Percentiles rank a stretch among this genome's conserved stretches.
Evolutionary conservation across 192 early-diverging fungal genomes (phyloP).

Genomic region (Umbelopsis isabellina): DNA sequence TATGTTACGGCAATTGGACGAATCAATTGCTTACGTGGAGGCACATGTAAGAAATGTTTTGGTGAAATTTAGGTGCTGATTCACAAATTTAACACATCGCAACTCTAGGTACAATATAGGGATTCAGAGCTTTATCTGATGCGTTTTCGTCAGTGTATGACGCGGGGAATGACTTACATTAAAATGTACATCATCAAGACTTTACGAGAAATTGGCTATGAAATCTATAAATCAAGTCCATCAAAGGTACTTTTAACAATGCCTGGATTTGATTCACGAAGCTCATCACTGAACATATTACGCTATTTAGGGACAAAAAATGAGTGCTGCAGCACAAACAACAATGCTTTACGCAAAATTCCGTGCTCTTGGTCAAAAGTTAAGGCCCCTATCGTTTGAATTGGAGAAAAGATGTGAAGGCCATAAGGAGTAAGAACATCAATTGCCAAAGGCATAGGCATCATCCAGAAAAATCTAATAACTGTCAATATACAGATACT

Average conservation of each 20-base stretch:
- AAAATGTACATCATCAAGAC: constrained; percentile 84
- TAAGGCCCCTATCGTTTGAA: constrained; percentile 70
- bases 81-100: background rate
- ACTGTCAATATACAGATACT: constrained; percentile 54
- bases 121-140: constrained; percentile 94
- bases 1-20: constrained; percentile 76
- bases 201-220: constrained; percentile 64
- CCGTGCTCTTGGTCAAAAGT: constrained; percentile 59
- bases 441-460: background rate
- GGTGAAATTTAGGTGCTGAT: background rate
- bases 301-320: background rate
- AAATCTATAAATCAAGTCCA: constrained; percentile 64
- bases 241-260: constrained; percentile 16
- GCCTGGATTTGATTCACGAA: background rate
- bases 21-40: constrained; percentile 78
- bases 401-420: constrained; percentile 71
- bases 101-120: constrained; percentile 62
- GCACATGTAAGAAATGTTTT: constrained; percentile 58
- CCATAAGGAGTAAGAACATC: constrained; percentile 67
- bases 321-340: constrained; percentile 29
- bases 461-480: background rate
- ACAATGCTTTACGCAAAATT: constrained; percentile 83
- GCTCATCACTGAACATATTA: background rate
- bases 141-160: constrained; percentile 93
- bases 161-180: constrained; percentile 90